Conservation (phyloP, 2,329 filamentous ascomycete species). For the Aspergillus sp. region DNA sequence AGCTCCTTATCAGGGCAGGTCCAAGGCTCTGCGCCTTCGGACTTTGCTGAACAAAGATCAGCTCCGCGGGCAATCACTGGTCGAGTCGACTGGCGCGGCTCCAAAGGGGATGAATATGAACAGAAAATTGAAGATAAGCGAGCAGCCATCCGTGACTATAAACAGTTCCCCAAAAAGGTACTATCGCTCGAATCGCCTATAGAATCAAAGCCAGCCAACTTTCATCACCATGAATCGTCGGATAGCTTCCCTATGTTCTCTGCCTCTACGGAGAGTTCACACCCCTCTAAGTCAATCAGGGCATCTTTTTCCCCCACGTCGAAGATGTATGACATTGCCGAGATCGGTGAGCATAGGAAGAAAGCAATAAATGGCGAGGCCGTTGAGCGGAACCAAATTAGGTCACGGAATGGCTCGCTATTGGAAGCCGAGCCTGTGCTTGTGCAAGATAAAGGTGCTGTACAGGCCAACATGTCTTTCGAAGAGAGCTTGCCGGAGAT, state of each 20-base stretch:
- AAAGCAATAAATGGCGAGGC: neutral
- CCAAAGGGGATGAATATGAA: constrained; percentile 32
- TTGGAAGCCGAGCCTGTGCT: constrained; percentile 9
- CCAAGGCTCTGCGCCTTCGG: constrained; percentile 15
- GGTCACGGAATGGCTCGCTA: neutral
- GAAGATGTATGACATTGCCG: constrained; percentile 16
- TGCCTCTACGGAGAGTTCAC: constrained; percentile 53
- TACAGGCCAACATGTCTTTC: constrained; percentile 17
- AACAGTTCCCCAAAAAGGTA: constrained; percentile 43
- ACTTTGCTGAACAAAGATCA: constrained; percentile 29
- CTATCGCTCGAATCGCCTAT: constrained; percentile 42
- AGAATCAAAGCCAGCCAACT: constrained; percentile 25
- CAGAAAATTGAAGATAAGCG: constrained; percentile 37
- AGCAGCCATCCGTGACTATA: constrained; percentile 43
- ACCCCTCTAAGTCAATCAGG: constrained; percentile 46
- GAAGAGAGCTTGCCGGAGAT: constrained; percentile 19
- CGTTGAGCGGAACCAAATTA: neutral
- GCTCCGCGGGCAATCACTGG: constrained; percentile 36
- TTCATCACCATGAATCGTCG: constrained; percentile 50
- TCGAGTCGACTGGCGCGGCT: constrained; percentile 32
- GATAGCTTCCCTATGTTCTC: constrained; percentile 61
- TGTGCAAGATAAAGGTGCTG: constrained; percentile 12
- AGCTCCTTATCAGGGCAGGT: constrained; percentile 18
- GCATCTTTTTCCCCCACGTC: constrained; percentile 41
- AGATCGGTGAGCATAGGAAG: constrained; percentile 4